phyloP scores from a whole-genome alignment of 192 early-diverging fungal genomes.

The Coemansia javaensis region DNA sequence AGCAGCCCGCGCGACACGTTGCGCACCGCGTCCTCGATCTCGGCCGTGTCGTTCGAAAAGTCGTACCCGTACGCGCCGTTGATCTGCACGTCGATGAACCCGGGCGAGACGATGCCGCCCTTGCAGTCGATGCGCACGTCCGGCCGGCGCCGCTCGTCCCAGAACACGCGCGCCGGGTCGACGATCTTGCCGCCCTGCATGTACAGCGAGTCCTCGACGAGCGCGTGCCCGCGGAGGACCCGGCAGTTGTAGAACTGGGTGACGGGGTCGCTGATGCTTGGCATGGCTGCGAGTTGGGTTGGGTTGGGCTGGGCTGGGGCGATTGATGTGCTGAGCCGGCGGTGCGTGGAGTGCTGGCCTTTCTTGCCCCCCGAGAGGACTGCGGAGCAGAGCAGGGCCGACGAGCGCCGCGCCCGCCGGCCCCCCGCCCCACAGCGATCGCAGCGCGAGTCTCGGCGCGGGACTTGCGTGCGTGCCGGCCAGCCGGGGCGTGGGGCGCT shows the following conservation, averaged over 20 bases:
- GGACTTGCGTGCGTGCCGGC: too few relatives aligned
- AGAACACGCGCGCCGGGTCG: constrained; percentile 68
- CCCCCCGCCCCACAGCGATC: too few relatives aligned
- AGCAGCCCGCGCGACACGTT: constrained; percentile 70
- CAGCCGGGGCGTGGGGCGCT: too few relatives aligned
- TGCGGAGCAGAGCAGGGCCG: too few relatives aligned
- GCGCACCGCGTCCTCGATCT: constrained; percentile 58
- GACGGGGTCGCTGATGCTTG: constrained; percentile 18
- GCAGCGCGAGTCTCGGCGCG: too few relatives aligned
- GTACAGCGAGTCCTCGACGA: constrained; percentile 71
- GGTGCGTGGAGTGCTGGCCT: too few relatives aligned
- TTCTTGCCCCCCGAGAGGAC: too few relatives aligned
- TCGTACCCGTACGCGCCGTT: constrained; percentile 82
- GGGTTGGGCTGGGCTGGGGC: too few relatives aligned
- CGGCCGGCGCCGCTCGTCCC: constrained; percentile 57
- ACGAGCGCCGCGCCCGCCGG: too few relatives aligned
- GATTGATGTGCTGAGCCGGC: neutral
- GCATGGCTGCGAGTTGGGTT: constrained; percentile 3
- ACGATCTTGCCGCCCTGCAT: constrained; percentile 75
- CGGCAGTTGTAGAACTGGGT: constrained; percentile 74
- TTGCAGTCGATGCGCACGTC: constrained; percentile 68
- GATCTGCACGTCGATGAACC: constrained; percentile 77
- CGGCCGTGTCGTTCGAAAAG: constrained; percentile 62
- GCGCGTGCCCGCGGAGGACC: constrained; percentile 67
- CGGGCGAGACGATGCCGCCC: constrained; percentile 69